phyloP scores from a whole-genome alignment of 768 basidiomycete genomes.

The Boletus sp. region DNA sequence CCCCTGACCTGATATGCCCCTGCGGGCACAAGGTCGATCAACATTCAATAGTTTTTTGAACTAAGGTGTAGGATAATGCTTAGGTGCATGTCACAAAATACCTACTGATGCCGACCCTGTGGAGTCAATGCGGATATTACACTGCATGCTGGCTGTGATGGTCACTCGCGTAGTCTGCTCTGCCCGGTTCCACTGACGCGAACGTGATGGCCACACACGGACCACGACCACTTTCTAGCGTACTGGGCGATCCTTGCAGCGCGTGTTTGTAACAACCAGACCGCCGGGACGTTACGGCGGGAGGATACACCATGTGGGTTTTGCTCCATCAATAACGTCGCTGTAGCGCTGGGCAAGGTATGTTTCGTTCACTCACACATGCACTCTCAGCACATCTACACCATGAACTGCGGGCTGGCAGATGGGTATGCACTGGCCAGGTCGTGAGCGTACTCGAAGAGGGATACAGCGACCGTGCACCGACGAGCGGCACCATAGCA shows the following conservation, averaged over 20 bases:
- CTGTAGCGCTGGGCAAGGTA: constrained; percentile 86
- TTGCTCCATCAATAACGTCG: constrained; percentile 94
- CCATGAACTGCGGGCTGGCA: constrained; percentile 62
- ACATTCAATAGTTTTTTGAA: too few species aligned
- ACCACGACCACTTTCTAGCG: constrained; percentile 7
- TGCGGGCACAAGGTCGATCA: too few species aligned
- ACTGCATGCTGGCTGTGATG: too few species aligned
- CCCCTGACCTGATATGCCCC: too few species aligned
- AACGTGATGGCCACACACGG: constrained; percentile 39
- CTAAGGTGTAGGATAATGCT: too few species aligned
- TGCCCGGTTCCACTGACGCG: constrained; percentile 37
- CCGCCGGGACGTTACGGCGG: constrained; percentile 94
- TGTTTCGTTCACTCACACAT: constrained; percentile 12
- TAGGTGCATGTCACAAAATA: too few species aligned
- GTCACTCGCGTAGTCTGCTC: too few species aligned
- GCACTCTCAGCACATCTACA: constrained; percentile 66
- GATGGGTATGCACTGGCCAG: constrained; percentile 61
- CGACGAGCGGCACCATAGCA: constrained; percentile 80
- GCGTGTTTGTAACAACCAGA: constrained; percentile 79
- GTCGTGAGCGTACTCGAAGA: constrained; percentile 91
- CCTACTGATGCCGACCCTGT: too few species aligned
- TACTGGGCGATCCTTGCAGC: constrained; percentile 18
- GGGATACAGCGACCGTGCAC: constrained; percentile 88
- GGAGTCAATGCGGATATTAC: too few species aligned
- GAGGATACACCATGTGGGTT: constrained; percentile 89